These are phyloP conservation scores for Rhinocladiella mackenziei DNA, from an alignment of 2,329 filamentous ascomycete genomes.

Conservation along the genomic window DNA sequence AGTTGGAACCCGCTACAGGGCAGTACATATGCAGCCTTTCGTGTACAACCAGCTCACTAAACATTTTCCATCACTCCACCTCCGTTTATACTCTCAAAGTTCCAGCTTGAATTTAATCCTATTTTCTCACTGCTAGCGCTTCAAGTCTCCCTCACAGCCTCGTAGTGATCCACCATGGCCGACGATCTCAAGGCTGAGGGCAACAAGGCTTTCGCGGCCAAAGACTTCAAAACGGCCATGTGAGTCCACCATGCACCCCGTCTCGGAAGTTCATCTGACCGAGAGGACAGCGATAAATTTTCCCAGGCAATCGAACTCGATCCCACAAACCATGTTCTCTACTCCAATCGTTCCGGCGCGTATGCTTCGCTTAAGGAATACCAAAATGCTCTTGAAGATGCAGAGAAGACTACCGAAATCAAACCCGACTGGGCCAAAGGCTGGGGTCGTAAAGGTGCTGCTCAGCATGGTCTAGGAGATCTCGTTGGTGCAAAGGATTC, in stretches of 20 bases:
- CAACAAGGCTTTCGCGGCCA: slow-evolving; percentile 97
- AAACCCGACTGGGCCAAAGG: slow-evolving; percentile 99
- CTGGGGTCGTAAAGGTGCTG: slow-evolving; percentile 88
- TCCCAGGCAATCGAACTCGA: slow-evolving; percentile 87
- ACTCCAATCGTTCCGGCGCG: slow-evolving; percentile 87
- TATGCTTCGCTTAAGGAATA: slow-evolving; percentile 89
- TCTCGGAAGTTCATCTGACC: slow-evolving; percentile 6
- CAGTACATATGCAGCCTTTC: not conserved
- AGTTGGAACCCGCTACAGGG: not conserved
- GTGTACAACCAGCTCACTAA: not conserved
- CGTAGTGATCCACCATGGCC: slow-evolving; percentile 55
- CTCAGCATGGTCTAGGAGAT: slow-evolving; percentile 82
- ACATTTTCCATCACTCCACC: not conserved
- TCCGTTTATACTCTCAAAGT: not conserved
- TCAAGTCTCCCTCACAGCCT: not conserved
- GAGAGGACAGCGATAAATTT: slow-evolving; percentile 74
- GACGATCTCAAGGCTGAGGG: slow-evolving; percentile 91
- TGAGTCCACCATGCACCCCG: slow-evolving; percentile 52
- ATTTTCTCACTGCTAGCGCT: not conserved
- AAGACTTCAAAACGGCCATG: slow-evolving; percentile 95
- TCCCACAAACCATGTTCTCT: slow-evolving; percentile 89
- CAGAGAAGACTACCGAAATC: slow-evolving; percentile 85
- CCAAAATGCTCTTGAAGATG: slow-evolving; percentile 78
- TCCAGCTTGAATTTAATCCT: too few species aligned
- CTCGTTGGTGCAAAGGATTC: slow-evolving; percentile 80